phyloP scores from a whole-genome alignment of 768 basidiomycete genomes.

The Psilocybe sp. region DNA sequence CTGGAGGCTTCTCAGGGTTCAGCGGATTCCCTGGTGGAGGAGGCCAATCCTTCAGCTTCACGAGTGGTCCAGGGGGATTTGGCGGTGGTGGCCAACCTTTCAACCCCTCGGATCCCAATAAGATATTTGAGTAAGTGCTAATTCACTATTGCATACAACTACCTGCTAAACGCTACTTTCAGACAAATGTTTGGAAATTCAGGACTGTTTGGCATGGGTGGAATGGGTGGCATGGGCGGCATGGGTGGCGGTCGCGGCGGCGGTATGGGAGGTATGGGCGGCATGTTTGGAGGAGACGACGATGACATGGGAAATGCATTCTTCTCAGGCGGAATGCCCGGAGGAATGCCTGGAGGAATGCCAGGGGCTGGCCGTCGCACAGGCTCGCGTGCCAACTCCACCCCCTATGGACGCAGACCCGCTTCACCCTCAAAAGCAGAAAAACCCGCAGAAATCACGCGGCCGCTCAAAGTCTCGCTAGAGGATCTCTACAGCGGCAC shows the following conservation, averaged over 20 bases:
- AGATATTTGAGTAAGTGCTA: conserved; percentile 79
- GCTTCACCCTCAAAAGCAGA: conserved; percentile 28
- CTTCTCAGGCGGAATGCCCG: conserved; percentile 25
- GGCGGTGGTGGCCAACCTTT: conserved; percentile 42
- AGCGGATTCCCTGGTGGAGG: conserved; percentile 36
- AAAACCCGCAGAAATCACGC: conserved; percentile 60
- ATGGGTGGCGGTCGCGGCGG: conserved; percentile 25
- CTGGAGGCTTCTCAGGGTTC: conserved; percentile 42
- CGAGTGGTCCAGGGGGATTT: conserved; percentile 42
- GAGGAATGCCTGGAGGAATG: conserved; percentile 55
- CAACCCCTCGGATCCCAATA: conserved; percentile 77
- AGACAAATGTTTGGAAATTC: conserved; percentile 57
- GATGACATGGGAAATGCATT: conserved; percentile 50
- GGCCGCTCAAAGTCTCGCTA: conserved; percentile 81
- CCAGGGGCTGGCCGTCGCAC: conserved; percentile 35
- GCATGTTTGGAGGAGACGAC: conserved; percentile 36
- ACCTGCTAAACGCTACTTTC: conserved; percentile 5
- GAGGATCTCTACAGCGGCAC: conserved; percentile 85
- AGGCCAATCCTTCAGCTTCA: conserved; percentile 54
- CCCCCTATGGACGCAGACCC: conserved; percentile 14
- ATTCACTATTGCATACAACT: no score
- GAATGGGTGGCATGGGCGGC: conserved; percentile 37
- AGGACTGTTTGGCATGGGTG: conserved; percentile 33
- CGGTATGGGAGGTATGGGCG: conserved; percentile 22
- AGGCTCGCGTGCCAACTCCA: conserved; percentile 21